Evolutionary conservation across 305 asterid species (phyloP).

Genomic region (Fraxinus nigra): DNA sequence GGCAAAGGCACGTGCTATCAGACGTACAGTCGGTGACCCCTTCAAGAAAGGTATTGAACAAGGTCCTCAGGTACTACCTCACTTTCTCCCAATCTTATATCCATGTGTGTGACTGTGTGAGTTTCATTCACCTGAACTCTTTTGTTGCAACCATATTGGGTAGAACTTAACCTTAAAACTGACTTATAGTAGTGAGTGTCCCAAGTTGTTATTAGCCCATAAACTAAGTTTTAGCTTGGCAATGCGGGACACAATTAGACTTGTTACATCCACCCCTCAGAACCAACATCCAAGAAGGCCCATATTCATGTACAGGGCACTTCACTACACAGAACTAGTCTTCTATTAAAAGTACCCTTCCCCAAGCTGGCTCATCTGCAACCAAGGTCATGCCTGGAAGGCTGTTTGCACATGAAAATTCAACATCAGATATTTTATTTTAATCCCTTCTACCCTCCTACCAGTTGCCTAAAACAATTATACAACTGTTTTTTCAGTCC

Average conservation of each 20-base stretch:
- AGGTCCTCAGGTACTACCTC: conserved; percentile 77
- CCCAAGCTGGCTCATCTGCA: background rate
- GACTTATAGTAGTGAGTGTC: background rate
- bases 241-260: background rate
- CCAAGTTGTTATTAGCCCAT: background rate
- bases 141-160: background rate
- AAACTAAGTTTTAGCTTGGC: background rate
- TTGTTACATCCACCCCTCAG: background rate
- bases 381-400: background rate
- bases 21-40: conserved; percentile 89
- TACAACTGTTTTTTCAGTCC: background rate
- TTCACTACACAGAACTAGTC: background rate
- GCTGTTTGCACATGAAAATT: background rate
- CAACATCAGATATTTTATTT: background rate
- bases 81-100: background rate
- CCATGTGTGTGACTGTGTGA: background rate
- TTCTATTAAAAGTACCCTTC: background rate
- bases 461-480: background rate
- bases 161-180: background rate
- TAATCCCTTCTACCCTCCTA: background rate
- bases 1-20: conserved; percentile 73
- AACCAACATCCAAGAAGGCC: background rate
- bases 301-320: background rate
- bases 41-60: conserved; percentile 83
- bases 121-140: background rate